Base-by-base conservation (phyloP, 768 basidiomycete genomes). In the Russula olivacea region DNA sequence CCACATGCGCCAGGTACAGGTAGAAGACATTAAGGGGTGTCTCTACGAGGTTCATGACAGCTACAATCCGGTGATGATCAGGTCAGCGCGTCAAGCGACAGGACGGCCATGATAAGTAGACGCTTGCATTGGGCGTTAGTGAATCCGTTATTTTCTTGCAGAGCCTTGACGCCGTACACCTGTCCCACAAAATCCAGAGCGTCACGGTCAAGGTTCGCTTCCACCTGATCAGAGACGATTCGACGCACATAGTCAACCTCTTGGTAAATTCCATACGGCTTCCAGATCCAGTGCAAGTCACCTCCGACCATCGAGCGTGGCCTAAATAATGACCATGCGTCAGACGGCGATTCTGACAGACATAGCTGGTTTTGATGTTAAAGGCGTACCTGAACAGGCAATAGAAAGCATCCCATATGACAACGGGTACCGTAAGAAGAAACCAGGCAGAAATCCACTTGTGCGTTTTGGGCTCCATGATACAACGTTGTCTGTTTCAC, bases 261-360 rank as follows among this genome's bases (percentile, higher is more conserved):
- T 70, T 91, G 86, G 74, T 92, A 93, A 34, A 89, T 63, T 28
- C 78, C 81, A 70, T 95, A 95, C 2, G 91, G 91, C 62, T 81
- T 77, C 93, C 93, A 96, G 49, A 95, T 81, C 93, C 92, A 95
- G 68, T 93, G 89, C 51, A 94, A 77, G 73, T 94, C 91, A 2
- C 93, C 93, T 0, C 90, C 92, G 67, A 76, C 76, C 86, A 94
- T 90, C 4, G 91, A 93, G 23, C 91, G 82, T 21, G 93, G 93
- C 41, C 92, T 92, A 63, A 3, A 30, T 5, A 30, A 53, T 21
- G 58, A 58, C 5, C 1, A 19, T 7, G 51, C 47, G 32, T 55
- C 50, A 64, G 30, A 56, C 49, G 6, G 34, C 45, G 17, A 30
- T 19, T 30, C 21, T 23, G 28, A n/a, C 3, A 32, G 21, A 52